phyloP scores from a whole-genome alignment of 345 rosid species.

The Nephelium lappaceum region DNA sequence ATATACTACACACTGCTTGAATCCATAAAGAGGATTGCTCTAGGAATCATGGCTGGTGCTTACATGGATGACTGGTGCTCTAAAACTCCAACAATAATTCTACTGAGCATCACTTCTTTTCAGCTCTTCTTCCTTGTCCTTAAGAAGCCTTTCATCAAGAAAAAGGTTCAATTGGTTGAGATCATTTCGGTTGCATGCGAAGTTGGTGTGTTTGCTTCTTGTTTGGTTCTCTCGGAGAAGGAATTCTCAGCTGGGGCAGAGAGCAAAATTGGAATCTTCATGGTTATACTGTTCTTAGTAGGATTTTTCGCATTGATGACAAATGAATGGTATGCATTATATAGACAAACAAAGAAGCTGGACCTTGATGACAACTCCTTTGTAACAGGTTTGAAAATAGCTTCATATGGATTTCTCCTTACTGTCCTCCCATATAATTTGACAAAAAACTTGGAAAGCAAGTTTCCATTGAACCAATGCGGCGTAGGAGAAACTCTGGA shows the following conservation, averaged over 20 bases:
- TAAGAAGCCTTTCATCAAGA: slow-evolving; percentile 95
- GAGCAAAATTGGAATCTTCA: slow-evolving; percentile 57
- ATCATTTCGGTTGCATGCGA: slow-evolving; percentile 64
- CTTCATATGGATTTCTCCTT: slow-evolving; percentile 61
- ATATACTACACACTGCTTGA: slow-evolving; percentile 84
- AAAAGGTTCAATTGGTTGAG: slow-evolving; percentile 86
- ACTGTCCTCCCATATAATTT: slow-evolving; percentile 53
- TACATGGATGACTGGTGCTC: slow-evolving; percentile 48
- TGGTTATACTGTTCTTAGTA: slow-evolving; percentile 66
- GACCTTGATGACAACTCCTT: slow-evolving; percentile 53
- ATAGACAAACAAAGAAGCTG: slow-evolving; percentile 60
- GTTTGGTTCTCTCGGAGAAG: slow-evolving; percentile 47
- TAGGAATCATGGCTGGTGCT: slow-evolving; percentile 75
- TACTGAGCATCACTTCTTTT: slow-evolving; percentile 67
- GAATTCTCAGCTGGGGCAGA: slow-evolving; percentile 42
- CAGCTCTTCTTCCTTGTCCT: slow-evolving; percentile 87
- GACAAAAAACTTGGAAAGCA: slow-evolving; percentile 43
- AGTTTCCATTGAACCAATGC: slow-evolving; percentile 37
- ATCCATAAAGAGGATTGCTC: slow-evolving; percentile 51
- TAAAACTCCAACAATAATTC: slow-evolving; percentile 49
- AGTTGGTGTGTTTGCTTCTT: slow-evolving; percentile 58
- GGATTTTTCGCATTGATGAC: slow-evolving; percentile 63
- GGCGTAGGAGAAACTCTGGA: slow-evolving; percentile 41
- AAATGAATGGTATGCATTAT: slow-evolving; percentile 77
- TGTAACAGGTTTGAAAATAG: slow-evolving; percentile 60